These are phyloP conservation scores for Chionographis japonica DNA, from an alignment of 106 monocot species.

Conservation along the genomic window DNA sequence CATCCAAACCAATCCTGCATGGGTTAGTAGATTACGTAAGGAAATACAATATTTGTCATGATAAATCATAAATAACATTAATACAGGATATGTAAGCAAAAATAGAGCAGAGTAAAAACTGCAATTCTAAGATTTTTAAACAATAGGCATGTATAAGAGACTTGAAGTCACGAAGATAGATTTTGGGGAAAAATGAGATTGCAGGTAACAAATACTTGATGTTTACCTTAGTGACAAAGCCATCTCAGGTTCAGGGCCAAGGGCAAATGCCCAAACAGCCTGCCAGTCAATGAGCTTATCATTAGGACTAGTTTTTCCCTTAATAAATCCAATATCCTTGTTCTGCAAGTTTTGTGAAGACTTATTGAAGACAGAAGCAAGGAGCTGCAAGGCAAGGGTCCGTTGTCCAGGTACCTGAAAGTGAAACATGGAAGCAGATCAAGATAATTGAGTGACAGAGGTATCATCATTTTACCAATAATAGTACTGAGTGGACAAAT, in stretches of 20 bases:
- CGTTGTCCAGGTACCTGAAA: conserved; percentile 87
- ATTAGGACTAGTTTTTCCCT: conserved; percentile 6
- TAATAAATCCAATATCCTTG: conserved; percentile 19
- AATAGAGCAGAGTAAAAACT: no score
- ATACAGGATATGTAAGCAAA: no score
- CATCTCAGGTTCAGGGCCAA: conserved; percentile 93
- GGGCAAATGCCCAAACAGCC: conserved; percentile 92
- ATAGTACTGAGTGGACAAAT: not conserved
- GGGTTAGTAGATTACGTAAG: not conserved
- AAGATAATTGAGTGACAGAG: not conserved
- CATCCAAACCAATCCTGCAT: conserved; percentile 91
- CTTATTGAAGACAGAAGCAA: conserved; percentile 63
- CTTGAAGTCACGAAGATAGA: no score
- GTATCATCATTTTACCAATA: no score
- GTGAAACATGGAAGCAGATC: conserved; percentile 4
- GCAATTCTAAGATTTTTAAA: no score
- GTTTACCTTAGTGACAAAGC: conserved; percentile 73
- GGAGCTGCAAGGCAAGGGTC: conserved; percentile 70
- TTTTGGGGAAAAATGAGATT: not conserved
- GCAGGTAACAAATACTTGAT: not conserved
- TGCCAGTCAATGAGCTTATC: conserved; percentile 66
- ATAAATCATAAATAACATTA: no score
- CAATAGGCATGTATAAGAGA: no score
- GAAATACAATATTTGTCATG: no score
- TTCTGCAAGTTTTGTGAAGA: conserved; percentile 51